Conservation (phyloP, 1,284 basidiomycete genomes). For the Puccinia coronata region DNA sequence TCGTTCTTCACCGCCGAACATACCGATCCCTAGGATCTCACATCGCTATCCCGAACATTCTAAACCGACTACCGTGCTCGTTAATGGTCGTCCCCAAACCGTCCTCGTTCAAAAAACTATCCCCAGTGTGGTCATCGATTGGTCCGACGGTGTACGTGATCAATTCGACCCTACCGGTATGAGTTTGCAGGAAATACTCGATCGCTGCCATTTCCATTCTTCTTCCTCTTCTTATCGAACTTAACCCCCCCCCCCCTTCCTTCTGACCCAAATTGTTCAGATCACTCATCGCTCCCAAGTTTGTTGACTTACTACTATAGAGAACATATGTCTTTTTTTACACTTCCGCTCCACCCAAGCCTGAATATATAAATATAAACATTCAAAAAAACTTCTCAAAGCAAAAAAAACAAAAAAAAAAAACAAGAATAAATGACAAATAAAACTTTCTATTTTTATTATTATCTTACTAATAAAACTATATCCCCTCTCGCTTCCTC, state of each 20-base stretch:
- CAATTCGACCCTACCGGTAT: slow-evolving; percentile 30
- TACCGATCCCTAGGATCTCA: slow-evolving; percentile 15
- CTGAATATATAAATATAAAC: too few relatives aligned
- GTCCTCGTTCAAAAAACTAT: neutral
- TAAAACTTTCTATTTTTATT: too few relatives aligned
- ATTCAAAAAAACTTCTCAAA: too few relatives aligned
- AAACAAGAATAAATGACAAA: too few relatives aligned
- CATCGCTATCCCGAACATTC: slow-evolving; percentile 15
- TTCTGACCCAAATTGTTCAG: too few relatives aligned
- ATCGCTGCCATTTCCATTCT: slow-evolving; percentile 19
- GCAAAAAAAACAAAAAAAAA: too few relatives aligned
- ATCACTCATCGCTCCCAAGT: too few relatives aligned
- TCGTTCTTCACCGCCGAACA: neutral
- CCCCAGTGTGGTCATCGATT: slow-evolving; percentile 31
- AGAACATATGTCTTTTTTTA: too few relatives aligned
- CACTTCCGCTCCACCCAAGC: too few relatives aligned
- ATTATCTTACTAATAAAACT: too few relatives aligned
- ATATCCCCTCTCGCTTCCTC: too few relatives aligned
- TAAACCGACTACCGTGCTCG: neutral
- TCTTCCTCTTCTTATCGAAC: slow-evolving; percentile 1
- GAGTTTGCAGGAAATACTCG: slow-evolving; percentile 28
- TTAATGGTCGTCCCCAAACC: slow-evolving; percentile 17
- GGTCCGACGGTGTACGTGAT: slow-evolving; percentile 31
- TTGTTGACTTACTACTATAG: too few relatives aligned
- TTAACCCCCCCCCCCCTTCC: neutral